Evolutionary conservation across 2,329 filamentous ascomycete species (phyloP).

Genomic region (Aspergillus phoenicis): DNA sequence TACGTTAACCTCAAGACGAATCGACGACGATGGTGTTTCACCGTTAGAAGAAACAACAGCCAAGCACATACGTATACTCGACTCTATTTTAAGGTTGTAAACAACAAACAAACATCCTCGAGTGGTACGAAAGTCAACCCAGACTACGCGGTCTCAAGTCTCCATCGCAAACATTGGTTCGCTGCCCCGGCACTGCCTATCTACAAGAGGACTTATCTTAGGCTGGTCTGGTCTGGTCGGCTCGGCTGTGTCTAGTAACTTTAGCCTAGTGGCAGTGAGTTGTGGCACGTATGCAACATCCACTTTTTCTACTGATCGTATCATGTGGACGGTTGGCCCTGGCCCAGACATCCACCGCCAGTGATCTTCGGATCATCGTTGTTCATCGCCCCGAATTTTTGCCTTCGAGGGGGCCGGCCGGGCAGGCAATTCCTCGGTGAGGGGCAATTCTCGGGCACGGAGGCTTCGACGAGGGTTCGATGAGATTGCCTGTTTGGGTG

Average conservation of each 20-base stretch:
- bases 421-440: background rate
- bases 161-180: background rate
- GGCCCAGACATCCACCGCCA: conserved; percentile 1
- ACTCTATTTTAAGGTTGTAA: background rate
- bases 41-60: background rate
- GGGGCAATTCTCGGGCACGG: background rate
- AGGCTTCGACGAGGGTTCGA: conserved; percentile 11
- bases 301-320: background rate
- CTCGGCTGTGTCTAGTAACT: background rate
- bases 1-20: no score
- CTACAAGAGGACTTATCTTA: background rate
- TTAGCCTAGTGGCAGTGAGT: background rate
- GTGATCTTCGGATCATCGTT: conserved; percentile 1
- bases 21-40: no score
- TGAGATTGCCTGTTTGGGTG: conserved; percentile 12
- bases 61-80: background rate
- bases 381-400: background rate
- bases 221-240: background rate
- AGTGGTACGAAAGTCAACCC: no score
- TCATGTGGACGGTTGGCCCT: background rate
- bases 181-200: background rate
- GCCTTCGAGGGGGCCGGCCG: background rate
- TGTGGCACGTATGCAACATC: background rate
- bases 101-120: background rate
- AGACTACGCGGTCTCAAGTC: background rate